Percentiles rank a stretch among this genome's conserved stretches.
Evolutionary conservation across 2,329 filamentous ascomycete genomes (phyloP).

Genomic region (Aureobasidium sp.): DNA sequence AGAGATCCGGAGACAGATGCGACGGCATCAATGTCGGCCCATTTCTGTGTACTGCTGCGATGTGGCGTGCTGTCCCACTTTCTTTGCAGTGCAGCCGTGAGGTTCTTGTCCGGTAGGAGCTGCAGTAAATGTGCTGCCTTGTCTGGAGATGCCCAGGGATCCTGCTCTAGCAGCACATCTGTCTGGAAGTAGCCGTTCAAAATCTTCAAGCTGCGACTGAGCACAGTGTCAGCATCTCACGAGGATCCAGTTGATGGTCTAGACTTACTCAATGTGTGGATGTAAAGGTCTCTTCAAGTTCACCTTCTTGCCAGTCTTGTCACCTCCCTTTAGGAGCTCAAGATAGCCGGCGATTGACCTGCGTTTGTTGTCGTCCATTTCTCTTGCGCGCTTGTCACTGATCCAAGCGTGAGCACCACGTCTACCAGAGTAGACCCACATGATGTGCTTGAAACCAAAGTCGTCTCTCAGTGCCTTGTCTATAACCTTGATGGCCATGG

Average conservation of each 20-base stretch:
- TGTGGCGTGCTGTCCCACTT: conserved; percentile 85
- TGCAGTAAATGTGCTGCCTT: conserved; percentile 69
- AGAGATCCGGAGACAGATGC: conserved; percentile 65
- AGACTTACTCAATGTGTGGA: conserved; percentile 67
- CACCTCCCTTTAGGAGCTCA: conserved; percentile 78
- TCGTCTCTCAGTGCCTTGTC: conserved; percentile 82
- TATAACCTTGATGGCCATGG: conserved; percentile 92
- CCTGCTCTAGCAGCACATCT: conserved; percentile 73
- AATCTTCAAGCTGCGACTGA: conserved; percentile 71
- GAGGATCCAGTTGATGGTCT: too few relatives aligned
- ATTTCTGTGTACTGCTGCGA: conserved; percentile 71
- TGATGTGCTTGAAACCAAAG: conserved; percentile 91
- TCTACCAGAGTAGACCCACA: conserved; percentile 98
- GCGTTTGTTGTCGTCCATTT: conserved; percentile 76
- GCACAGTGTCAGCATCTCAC: not conserved
- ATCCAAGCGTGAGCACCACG: conserved; percentile 98
- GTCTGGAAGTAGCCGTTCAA: conserved; percentile 75
- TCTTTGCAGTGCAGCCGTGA: conserved; percentile 70
- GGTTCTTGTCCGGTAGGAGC: conserved; percentile 70
- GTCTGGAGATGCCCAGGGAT: conserved; percentile 67
- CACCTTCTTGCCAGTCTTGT: conserved; percentile 77
- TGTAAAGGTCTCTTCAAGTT: conserved; percentile 79
- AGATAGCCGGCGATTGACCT: conserved; percentile 81
- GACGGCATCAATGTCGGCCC: conserved; percentile 84
- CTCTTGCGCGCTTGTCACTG: conserved; percentile 78